Evolutionary conservation across 768 basidiomycete species (phyloP), one percentile per base, ranked within the genome.

Genomic region (Mycena pura): DNA sequence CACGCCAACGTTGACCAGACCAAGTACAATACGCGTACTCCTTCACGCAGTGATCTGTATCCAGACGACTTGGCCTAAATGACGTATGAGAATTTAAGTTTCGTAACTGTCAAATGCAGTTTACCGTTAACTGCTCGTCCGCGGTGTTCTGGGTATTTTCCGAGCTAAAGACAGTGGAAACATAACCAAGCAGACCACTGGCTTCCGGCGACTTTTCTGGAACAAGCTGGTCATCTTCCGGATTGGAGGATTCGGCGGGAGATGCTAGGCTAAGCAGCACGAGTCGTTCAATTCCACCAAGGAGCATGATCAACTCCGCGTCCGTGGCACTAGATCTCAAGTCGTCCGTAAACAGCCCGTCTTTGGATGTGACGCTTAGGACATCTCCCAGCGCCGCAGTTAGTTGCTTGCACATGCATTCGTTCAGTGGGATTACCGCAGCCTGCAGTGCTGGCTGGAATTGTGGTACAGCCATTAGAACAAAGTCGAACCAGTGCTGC

Each of bases 401-500:
- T 24, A 96, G 73, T 63, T 94, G 93, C 38, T 82, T 80, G 69
- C 91, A 90, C 60, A 96, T 71, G 67, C 92, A 91, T 60, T 93
- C 93, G 61, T 84, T 88, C 27, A 99, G 79, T 2, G 94, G 89
- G 3, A 84, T 77, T 22, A 96, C 79, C 32, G 89, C 82, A 10
- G 82, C 78, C 50, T 89, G 86, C 1, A 93, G 77, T 2, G 85
- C 78, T 19, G 88, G 87, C 58, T 91, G 90, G 70, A 95, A 92
- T 66, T 94, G 92, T 5, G 93, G 89, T 17, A 96, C 77, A 1
- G 94, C 92, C 88, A 93, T 92, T 53, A 96, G 83, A 60, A 98
- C 82, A 72, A 99, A 99, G 72, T 99, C 96, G 25, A 99, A 81
- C 96, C 96, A 99, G 68, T 97, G 93, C 69, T 97, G 96, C 28